Evolutionary conservation across 2,329 filamentous ascomycete genomes (phyloP), one percentile per base, ranked within the genome.

Genomic region (Paecilomyces dactylethromorphus): DNA sequence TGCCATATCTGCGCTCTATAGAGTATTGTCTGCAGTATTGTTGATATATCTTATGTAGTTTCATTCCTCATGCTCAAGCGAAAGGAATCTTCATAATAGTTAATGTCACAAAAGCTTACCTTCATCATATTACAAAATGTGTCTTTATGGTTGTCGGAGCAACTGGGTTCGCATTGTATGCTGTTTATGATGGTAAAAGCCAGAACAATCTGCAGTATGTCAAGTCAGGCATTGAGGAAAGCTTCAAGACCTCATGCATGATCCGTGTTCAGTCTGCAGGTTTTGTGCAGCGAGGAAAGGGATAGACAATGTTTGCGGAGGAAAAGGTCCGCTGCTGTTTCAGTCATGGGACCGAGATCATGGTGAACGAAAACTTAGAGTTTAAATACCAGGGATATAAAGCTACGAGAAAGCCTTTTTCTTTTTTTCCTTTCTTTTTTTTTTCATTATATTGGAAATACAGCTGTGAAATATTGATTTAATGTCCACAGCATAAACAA

Each of bases 131-230:
- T 29, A 5, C 7, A 29, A 7, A 29, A 4, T 1, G 26, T 7
- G 26, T 29, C 26, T 29, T 29, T 29, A 26, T 26, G 7, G 26
- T 29, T 7, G 2, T 29, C 26, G 66, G 67, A 18, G 67, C 67
- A 18, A 69, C 68, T 5, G 68, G 67, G 58, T 57, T 66, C 50
- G 53, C 53, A 10, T 53, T 55, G 3, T 69, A 67, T 67, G 62
- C 60, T 6, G 57, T 70, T 6, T 64, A 61, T 49, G 29, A 12
- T 29, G 50, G 50, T 12, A 21, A 24, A 24, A 26, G 22, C 26
- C 50, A 24, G 26, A 29, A 24, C 13, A 22, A 52, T 18, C 2
- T 52, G 50, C 21, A 52, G 21, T 29, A 24, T 21, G 22, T 52
- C 11, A 52, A 52, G 22, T 24, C 50, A 5, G 50, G 7, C 21